Evolutionary conservation across 2,329 filamentous ascomycete genomes (phyloP), one percentile per base, ranked within the genome.

Genomic region (Clarireedia sp.): DNA sequence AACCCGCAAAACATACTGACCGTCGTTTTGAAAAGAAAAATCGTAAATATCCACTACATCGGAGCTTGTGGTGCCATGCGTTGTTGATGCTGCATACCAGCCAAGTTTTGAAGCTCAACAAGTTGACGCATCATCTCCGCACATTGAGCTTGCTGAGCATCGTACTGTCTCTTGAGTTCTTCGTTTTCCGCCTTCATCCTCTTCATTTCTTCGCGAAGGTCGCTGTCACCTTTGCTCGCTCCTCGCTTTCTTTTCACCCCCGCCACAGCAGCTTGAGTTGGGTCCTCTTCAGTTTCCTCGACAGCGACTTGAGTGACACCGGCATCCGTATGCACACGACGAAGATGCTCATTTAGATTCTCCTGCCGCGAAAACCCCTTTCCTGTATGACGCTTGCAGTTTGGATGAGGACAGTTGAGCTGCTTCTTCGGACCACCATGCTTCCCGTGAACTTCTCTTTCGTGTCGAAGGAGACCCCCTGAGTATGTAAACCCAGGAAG

Each of bases 401-500:
- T 90, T 38, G 77, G 71, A 66, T 92, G 87, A 0, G 90, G 90
- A 66, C 92, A 97, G 74, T 89, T 88, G 54, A 95, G 79, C 2
- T 87, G 85, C 60, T 95, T 90, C 69, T 91, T 90, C 9, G 90
- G 89, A 1, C 90, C 90, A 54, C 90, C 89, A 65, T 67, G 64
- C 14, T 65, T 57, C 41, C 85, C 41, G 71, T 97, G 92, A 0
- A 97, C 92, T 72, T 97, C 92, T 60, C 92, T 86, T 72, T 96
- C 87, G 72, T 97, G 92, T 46, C 92, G 81, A 17, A 95, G 74
- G 0, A 97, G 81, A 3, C 92, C 92, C 16, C 92, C 92, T 0
- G 89, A 92, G 69, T 97, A 97, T 1, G 92, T 97, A 71, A 97
- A 97, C 1, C 92, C 92, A 51, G 89, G 88, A 0, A 96, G 80